Conservation (phyloP, 495 filamentous ascomycete genomes). For the Tirmania nivea region DNA sequence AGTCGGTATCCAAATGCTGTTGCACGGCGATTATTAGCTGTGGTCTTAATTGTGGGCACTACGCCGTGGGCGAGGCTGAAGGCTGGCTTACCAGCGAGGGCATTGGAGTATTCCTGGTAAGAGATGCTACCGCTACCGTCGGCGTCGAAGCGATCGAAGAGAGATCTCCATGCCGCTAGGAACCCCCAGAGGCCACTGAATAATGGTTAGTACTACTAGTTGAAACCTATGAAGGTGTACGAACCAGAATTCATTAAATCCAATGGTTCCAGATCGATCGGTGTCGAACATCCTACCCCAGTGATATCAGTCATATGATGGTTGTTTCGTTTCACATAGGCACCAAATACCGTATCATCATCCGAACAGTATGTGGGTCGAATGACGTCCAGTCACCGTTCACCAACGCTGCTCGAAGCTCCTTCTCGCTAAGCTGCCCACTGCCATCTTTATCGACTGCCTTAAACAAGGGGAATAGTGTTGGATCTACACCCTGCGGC, state of each 20-base stretch:
- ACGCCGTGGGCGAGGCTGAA: not conserved
- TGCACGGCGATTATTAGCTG: not conserved
- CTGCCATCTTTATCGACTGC: constrained; percentile 71
- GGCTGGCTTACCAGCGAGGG: constrained; percentile 33
- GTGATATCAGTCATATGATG: no score
- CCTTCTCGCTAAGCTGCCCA: constrained; percentile 64
- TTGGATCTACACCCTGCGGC: constrained; percentile 42
- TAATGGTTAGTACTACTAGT: no score
- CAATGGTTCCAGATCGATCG: constrained; percentile 69
- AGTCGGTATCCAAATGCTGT: constrained; percentile 80
- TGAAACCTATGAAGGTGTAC: constrained; percentile 1
- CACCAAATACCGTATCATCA: constrained; percentile 56
- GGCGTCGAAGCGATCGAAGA: constrained; percentile 90
- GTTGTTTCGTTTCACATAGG: not conserved
- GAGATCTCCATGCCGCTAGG: constrained; percentile 71
- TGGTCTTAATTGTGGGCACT: not conserved
- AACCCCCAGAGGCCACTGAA: constrained; percentile 69
- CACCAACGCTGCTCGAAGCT: constrained; percentile 78
- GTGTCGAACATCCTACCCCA: constrained; percentile 69
- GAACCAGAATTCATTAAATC: constrained; percentile 80
- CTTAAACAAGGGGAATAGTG: constrained; percentile 66
- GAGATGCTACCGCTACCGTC: constrained; percentile 74
- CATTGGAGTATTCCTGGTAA: constrained; percentile 70
- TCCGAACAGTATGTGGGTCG: constrained; percentile 85
- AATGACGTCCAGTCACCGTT: constrained; percentile 91